Evolutionary conservation across 2,329 filamentous ascomycete genomes (phyloP).

Genomic region (Stagonosporopsis vannaccii): DNA sequence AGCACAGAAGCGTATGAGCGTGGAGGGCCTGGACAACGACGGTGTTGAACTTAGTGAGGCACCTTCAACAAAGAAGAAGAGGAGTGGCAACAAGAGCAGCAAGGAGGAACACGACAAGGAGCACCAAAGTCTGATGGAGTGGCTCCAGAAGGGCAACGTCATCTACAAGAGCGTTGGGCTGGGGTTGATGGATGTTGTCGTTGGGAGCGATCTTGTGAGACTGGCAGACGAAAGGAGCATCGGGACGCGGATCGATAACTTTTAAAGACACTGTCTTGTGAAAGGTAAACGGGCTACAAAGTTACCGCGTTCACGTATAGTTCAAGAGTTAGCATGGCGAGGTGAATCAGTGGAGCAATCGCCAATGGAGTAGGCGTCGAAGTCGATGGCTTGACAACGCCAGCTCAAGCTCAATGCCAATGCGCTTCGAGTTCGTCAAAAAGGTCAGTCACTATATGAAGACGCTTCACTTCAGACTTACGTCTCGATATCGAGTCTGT

Average conservation of each 20-base stretch:
- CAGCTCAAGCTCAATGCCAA: not conserved
- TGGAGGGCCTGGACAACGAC: conserved; percentile 67
- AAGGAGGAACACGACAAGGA: conserved; percentile 41
- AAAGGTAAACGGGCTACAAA: not conserved
- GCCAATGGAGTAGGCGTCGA: not conserved
- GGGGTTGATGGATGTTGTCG: conserved; percentile 72
- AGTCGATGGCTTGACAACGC: not conserved
- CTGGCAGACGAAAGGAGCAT: conserved; percentile 64
- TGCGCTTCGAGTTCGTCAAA: not conserved
- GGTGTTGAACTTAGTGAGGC: conserved; percentile 71
- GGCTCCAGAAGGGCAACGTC: conserved; percentile 69
- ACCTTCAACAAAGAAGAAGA: conserved; percentile 77
- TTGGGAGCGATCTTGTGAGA: conserved; percentile 64
- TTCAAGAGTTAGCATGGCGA: not conserved
- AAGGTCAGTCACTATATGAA: not conserved
- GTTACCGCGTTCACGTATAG: not conserved
- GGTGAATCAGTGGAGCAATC: not conserved
- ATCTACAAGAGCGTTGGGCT: conserved; percentile 75
- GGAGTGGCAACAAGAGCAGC: conserved; percentile 30
- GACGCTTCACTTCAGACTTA: not conserved
- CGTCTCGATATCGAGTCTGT: not conserved
- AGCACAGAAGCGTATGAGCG: conserved; percentile 46
- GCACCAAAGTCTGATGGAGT: conserved; percentile 59
- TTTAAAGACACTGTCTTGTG: conserved; percentile 33
- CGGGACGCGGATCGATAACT: conserved; percentile 62